Base-by-base conservation (phyloP, 139 green algal species). In the Micractinium conductrix region DNA sequence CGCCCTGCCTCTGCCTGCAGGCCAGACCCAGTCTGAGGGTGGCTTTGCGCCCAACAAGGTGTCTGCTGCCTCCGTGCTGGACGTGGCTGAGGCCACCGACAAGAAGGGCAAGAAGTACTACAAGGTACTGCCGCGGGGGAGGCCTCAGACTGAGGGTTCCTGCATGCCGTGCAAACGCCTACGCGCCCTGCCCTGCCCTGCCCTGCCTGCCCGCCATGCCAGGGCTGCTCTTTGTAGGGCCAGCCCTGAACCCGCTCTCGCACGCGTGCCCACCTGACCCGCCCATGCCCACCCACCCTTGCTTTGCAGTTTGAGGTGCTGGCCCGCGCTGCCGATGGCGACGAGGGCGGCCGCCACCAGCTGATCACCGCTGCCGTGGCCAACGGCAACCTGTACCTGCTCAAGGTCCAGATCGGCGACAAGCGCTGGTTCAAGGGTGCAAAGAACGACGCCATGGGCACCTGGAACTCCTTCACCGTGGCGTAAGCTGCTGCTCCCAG, bases 91-190 rank as follows among this genome's bases (percentile, higher is more conserved):
- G 55, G 87, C 84, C n/a, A 96, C 88, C 38, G 94, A 98, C 88
- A 97, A 96, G 87, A 97, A 98, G 89, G 97, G 97, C 90, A 98
- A 97, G 93, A 93, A 91, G 65, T 99, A 98, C 95, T 99, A 99
- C 95, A 96, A 94, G 87, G 89, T 71, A 74, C 35, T n/a, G n/a
- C n/a, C n/a, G n/a, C n/a, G n/a, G n/a, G n/a, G n/a, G n/a, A n/a
- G n/a, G n/a, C n/a, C n/a, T n/a, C n/a, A n/a, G n/a, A n/a, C n/a
- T n/a, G n/a, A n/a, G n/a, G n/a, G n/a, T n/a, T n/a, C n/a, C n/a
- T n/a, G n/a, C n/a, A n/a, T n/a, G n/a, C n/a, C n/a, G n/a, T n/a
- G n/a, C n/a, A n/a, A n/a, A n/a, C n/a, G n/a, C n/a, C n/a, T n/a
- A n/a, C n/a, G n/a, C n/a, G n/a, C n/a, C n/a, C n/a, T n/a, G n/a